phyloP scores from a whole-genome alignment of 1,284 basidiomycete species.

The Heterobasidion annosum region DNA sequence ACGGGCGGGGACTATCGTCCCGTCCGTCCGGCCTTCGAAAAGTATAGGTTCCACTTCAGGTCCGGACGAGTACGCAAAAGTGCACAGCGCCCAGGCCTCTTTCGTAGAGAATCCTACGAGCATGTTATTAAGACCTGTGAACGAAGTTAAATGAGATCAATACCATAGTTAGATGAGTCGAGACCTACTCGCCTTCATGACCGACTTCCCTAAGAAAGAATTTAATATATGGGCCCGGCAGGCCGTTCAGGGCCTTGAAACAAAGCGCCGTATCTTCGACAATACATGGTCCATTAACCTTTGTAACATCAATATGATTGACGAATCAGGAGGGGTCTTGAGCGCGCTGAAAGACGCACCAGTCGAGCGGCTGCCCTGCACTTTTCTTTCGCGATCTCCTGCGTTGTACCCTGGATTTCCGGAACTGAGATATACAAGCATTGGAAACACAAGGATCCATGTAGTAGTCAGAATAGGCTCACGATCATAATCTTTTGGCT shows the following conservation, averaged over 20 bases:
- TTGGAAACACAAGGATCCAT: not conserved
- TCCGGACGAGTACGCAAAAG: conserved; percentile 88
- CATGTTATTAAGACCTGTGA: conserved; percentile 73
- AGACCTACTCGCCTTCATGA: conserved; percentile 45
- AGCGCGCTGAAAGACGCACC: conserved; percentile 27
- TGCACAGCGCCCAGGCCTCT: conserved; percentile 86
- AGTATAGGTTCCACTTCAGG: conserved; percentile 73
- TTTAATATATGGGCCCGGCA: conserved; percentile 98
- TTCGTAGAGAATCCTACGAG: conserved; percentile 79
- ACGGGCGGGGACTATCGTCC: conserved; percentile 79
- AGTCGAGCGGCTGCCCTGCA: conserved; percentile 79
- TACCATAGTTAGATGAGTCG: not conserved
- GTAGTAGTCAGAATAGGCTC: conserved; percentile 31
- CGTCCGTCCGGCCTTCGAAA: conserved; percentile 91
- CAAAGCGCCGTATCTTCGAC: conserved; percentile 96
- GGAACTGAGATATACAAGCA: conserved; percentile 49
- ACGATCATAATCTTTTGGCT: conserved; percentile 65
- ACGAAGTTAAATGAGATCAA: not conserved
- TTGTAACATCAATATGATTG: not conserved
- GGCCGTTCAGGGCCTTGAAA: conserved; percentile 81
- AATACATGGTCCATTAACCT: conserved; percentile 83
- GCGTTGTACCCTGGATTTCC: conserved; percentile 90
- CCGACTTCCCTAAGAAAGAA: conserved; percentile 78
- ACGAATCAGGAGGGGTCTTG: no score
- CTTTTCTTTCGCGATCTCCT: conserved; percentile 87